Conservation (phyloP, 1,284 basidiomycete species). For the Fomitiporia mediterranea region DNA sequence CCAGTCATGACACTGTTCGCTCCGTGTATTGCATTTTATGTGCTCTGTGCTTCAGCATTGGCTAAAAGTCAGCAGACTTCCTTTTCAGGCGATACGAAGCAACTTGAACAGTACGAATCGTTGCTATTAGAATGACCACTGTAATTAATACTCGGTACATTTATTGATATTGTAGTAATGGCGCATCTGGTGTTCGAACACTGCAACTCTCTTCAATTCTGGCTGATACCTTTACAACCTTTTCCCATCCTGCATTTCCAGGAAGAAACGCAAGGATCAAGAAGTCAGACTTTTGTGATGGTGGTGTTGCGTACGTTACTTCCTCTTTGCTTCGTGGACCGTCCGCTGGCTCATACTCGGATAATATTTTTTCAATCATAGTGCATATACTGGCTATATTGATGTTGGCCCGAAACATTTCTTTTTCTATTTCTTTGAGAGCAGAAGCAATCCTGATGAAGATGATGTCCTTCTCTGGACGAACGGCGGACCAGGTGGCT, state of each 20-base stretch:
- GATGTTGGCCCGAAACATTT: slow-evolving; percentile 67
- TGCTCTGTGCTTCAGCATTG: neutral
- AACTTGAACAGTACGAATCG: neutral
- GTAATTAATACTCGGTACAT: neutral
- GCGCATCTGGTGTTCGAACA: neutral
- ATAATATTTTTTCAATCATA: slow-evolving; percentile 14
- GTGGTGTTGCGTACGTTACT: slow-evolving; percentile 8
- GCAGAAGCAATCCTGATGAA: slow-evolving; percentile 33
- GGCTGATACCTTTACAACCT: neutral
- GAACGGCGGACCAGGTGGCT: slow-evolving; percentile 47
- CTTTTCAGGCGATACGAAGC: neutral
- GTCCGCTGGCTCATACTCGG: too few species aligned
- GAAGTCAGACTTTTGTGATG: slow-evolving; percentile 18
- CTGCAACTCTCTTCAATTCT: neutral
- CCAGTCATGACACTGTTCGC: neutral
- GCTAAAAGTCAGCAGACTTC: neutral
- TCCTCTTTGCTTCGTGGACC: too few species aligned
- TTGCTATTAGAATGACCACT: neutral
- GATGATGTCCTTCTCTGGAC: slow-evolving; percentile 39
- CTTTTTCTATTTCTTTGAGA: slow-evolving; percentile 80
- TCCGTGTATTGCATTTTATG: neutral
- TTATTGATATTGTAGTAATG: neutral
- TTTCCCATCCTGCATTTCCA: slow-evolving; percentile 18
- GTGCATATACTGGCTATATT: slow-evolving; percentile 53
- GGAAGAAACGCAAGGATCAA: slow-evolving; percentile 17